A percentile compares a stretch with the other conserved stretches of the same genome.
These are phyloP conservation scores for Rhynchosporium agropyri DNA, from an alignment of 2,329 filamentous ascomycete genomes.

Conservation along the genomic window DNA sequence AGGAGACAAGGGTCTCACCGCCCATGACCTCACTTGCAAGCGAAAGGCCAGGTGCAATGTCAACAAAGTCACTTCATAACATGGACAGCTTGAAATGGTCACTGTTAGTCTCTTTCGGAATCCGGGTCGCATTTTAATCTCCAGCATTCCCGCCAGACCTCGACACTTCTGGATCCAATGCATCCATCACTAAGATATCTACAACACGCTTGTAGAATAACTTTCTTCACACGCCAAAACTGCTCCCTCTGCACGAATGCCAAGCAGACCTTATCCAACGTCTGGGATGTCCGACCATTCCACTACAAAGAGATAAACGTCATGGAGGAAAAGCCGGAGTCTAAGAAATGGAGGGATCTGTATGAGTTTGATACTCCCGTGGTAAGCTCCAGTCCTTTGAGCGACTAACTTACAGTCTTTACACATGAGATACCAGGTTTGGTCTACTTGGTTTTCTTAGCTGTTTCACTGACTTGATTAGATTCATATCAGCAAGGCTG, in stretches of 20 bases:
- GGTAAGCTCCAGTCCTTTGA: constrained; percentile 47
- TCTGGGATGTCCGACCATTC: constrained; percentile 69
- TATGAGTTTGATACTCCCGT: constrained; percentile 85
- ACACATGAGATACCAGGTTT: neutral
- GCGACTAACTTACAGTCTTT: neutral
- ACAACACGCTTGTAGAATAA: constrained; percentile 62
- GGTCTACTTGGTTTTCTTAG: neutral
- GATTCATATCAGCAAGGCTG: constrained; percentile 63
- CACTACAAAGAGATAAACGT: constrained; percentile 71
- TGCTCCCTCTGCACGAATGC: constrained; percentile 73
- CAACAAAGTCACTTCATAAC: neutral
- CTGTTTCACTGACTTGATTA: constrained; percentile 35
- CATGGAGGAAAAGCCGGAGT: constrained; percentile 55
- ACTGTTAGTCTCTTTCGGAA: constrained; percentile 4
- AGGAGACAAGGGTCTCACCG: too few species aligned
- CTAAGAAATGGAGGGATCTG: constrained; percentile 67
- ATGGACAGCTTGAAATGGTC: constrained; percentile 7
- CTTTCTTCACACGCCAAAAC: constrained; percentile 72
- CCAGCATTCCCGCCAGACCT: neutral
- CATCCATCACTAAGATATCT: constrained; percentile 53
- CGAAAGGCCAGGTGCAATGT: neutral
- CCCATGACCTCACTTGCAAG: too few species aligned
- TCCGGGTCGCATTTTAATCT: neutral
- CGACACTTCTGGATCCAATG: constrained; percentile 47
- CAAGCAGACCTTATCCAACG: constrained; percentile 66